Base-by-base conservation (phyloP, 2,329 filamentous ascomycete species). In the Sporothrix globosa region DNA sequence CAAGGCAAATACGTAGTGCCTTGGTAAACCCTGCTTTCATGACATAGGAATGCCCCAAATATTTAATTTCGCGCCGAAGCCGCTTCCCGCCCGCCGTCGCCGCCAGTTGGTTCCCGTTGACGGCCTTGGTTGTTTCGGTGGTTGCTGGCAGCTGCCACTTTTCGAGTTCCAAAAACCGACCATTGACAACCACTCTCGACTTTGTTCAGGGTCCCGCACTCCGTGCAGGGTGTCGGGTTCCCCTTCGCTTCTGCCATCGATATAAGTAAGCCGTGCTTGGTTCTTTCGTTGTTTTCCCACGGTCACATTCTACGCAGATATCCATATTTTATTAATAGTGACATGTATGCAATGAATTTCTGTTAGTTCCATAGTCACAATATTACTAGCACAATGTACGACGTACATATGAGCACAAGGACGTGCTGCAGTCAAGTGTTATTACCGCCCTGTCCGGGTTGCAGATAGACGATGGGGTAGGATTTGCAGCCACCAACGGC, bases 81-180 rank as follows among this genome's bases (percentile, higher is more conserved):
- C 39, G 58, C 21, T 6, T 46, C 46, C 46, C 17, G 41, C 39
- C 58, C 39, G 58, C 34, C 27, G 27, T n/a, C n/a, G 58, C 39
- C 58, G 39, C 39, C 21, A 4, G 30, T 58, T 44, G n/a, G 21
- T 39, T n/a, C 54, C 53, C 30, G 17, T 58, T 34, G 53, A 19
- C 11, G n/a, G n/a, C n/a, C n/a, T n/a, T n/a, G n/a, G n/a, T n/a
- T n/a, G n/a, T n/a, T n/a, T 27, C 24, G 27, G 30, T 30, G 24
- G 6, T 54, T 60, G 54, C 56, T 34, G n/a, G n/a, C n/a, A n/a
- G 56, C 39, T 34, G 56, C 56, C 58, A 46, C 34, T 27, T 58
- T 58, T 39, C 24, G 13, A 4, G 21, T 30, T 4, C 39, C 30
- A 3, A 27, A 14, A 54, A 24, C n/a, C 3, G 0, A 34, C 34